Percentiles rank a stretch among this genome's conserved stretches.
phyloP scores from a whole-genome alignment of 1,139 yeast species.

The Taphrina wiesneri region DNA sequence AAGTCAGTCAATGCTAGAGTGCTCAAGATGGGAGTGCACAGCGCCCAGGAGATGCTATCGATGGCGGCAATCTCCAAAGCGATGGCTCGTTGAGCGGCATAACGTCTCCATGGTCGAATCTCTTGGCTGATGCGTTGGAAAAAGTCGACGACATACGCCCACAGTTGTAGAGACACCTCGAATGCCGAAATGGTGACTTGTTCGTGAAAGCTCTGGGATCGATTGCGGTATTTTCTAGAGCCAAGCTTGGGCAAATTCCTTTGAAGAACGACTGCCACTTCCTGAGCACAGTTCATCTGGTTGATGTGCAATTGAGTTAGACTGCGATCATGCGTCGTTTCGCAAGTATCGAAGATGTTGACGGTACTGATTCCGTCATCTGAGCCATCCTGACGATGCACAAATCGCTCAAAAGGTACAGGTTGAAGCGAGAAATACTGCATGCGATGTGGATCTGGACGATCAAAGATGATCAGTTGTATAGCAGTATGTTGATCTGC shows the following conservation, averaged over 20 bases:
- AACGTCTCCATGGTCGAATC: conserved; percentile 4
- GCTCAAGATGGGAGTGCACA: conserved; percentile 3
- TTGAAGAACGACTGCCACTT: conserved; percentile 37
- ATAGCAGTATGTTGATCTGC: conserved; percentile 39
- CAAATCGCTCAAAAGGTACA: conserved; percentile 58
- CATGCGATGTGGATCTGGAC: conserved; percentile 71
- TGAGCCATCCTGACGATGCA: conserved; percentile 40
- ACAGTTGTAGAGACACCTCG: not conserved
- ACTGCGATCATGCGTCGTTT: conserved; percentile 38
- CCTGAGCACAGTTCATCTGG: conserved; percentile 40
- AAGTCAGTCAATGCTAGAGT: conserved; percentile 48
- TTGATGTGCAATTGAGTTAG: conserved; percentile 36
- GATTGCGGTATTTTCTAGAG: not conserved
- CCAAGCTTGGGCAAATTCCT: conserved; percentile 29
- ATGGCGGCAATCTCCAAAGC: not conserved
- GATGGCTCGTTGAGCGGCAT: not conserved
- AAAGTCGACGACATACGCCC: conserved; percentile 10
- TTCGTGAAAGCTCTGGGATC: conserved; percentile 20
- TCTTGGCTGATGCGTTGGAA: conserved; percentile 9
- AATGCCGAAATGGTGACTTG: not conserved
- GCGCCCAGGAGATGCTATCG: not conserved
- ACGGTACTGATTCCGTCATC: not conserved
- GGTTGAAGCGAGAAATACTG: conserved; percentile 81
- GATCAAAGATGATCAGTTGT: conserved; percentile 61
- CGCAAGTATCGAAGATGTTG: conserved; percentile 28